Base-by-base conservation (phyloP, 208 protist genomes). In the Trypanosoma lewisi region DNA sequence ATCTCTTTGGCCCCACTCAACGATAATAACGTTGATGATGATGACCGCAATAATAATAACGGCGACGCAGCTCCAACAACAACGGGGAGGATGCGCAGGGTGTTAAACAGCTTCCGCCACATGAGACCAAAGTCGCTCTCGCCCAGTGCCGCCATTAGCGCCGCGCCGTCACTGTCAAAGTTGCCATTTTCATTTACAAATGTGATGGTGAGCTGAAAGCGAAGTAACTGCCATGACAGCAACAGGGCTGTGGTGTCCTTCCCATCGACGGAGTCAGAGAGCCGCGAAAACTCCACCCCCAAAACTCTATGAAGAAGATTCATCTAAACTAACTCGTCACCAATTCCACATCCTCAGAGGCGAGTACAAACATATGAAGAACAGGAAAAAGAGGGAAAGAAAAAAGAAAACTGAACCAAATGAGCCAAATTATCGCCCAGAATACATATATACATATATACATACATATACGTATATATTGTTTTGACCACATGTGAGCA, bases 101-200 rank as follows among this genome's bases (percentile, higher is more conserved):
- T 65, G 36, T 67, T 53, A 62, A 86, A 80, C 27, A 86, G 54
- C 51, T 76, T 73, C 37, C 55, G 23, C 80, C 80, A 86, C 39
- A 78, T 70, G 25, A 55, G 44, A n/a, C 49, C 44, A 47, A 86
- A 74, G n/a, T 75, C 73, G 55, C 70, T 74, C 42, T 79, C 64
- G 21, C 80, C 80, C 17, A 73, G 34, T 39, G 70, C 57, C 8
- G 76, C 66, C 31, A 82, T 70, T 37, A 86, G 75, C 1, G 69
- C 56, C 17, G 30, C 67, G 12, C 66, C 70, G 11, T 70, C 61
- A 31, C 70, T 47, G 37, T 61, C 39, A 44, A 57, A 59, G 12
- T 72, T 47, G 2, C 23, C 63, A 47, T 75, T 59, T 34, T 61
- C 56, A 44, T 82, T 80, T 36, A 62, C 61, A 37, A 75, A 77